phyloP scores from a whole-genome alignment of 768 basidiomycete species.

The Termitomyces sp. region DNA sequence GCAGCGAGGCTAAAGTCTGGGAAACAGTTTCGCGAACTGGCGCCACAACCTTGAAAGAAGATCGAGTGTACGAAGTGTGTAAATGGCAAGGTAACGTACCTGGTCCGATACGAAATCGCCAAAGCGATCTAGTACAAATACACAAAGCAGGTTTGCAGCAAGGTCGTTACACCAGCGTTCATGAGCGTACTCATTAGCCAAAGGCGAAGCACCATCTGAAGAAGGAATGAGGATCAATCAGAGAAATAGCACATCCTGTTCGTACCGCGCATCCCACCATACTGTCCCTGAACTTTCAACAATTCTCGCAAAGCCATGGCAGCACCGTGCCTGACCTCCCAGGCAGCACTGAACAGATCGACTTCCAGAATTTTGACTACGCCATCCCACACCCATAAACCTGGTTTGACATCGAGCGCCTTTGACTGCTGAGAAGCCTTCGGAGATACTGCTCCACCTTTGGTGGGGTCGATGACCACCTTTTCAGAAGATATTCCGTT shows the following conservation, averaged over 20 bases:
- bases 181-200: slow-evolving; percentile 63
- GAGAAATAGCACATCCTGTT: background rate
- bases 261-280: slow-evolving; percentile 76
- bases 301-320: slow-evolving; percentile 88
- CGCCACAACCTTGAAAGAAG: slow-evolving; percentile 62
- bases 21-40: slow-evolving; percentile 96
- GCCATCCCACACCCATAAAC: slow-evolving; percentile 85
- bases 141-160: slow-evolving; percentile 78
- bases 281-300: slow-evolving; percentile 76
- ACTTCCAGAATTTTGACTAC: slow-evolving; percentile 75
- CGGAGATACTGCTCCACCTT: slow-evolving; percentile 81
- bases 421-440: slow-evolving; percentile 74
- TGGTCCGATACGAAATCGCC: slow-evolving; percentile 97
- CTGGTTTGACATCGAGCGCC: slow-evolving; percentile 69
- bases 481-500: slow-evolving; percentile 47
- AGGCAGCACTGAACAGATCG: slow-evolving; percentile 77
- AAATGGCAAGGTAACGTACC: slow-evolving; percentile 19
- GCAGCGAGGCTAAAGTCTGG: slow-evolving; percentile 85
- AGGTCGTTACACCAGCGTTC: slow-evolving; percentile 89
- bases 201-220: slow-evolving; percentile 42
- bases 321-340: slow-evolving; percentile 95
- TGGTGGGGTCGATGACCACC: slow-evolving; percentile 72
- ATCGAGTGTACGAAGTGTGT: background rate
- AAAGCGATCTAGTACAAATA: slow-evolving; percentile 95
- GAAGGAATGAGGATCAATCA: slow-evolving; percentile 1